phyloP scores from a whole-genome alignment of 2,329 filamentous ascomycete species.

The Fusarium sp. region DNA sequence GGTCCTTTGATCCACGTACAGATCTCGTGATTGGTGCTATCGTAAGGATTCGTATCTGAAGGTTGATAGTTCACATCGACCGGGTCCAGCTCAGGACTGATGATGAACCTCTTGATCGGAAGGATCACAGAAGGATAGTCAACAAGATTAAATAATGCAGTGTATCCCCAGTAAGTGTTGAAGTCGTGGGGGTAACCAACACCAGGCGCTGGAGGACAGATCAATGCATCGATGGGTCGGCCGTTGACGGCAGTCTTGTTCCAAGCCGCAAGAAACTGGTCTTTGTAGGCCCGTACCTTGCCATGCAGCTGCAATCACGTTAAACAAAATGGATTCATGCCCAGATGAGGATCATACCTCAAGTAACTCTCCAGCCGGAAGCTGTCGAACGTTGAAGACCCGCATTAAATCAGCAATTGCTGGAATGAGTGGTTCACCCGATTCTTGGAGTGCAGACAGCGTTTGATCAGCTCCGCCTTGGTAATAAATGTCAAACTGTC shows the following conservation, averaged over 20 bases:
- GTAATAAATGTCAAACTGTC: slow-evolving; percentile 22
- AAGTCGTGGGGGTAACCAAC: slow-evolving; percentile 22
- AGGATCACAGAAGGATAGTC: slow-evolving; percentile 25
- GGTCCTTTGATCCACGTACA: not conserved
- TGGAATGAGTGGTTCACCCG: slow-evolving; percentile 20
- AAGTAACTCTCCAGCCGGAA: not conserved
- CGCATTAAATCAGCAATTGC: slow-evolving; percentile 12
- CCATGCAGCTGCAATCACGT: not conserved
- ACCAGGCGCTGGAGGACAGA: slow-evolving; percentile 15
- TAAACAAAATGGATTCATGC: accelerated
- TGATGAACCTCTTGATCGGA: not conserved
- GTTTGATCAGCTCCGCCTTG: slow-evolving; percentile 2
- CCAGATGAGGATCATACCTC: not conserved
- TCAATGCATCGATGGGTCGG: slow-evolving; percentile 10
- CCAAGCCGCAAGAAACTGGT: slow-evolving; percentile 4
- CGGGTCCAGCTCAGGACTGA: not conserved
- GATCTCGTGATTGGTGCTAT: slow-evolving; percentile 13
- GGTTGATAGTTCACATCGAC: not conserved
- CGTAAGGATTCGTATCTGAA: slow-evolving; percentile 8
- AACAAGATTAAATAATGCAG: slow-evolving; percentile 15
- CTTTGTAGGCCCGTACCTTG: slow-evolving; percentile 1
- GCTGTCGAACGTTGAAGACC: slow-evolving; percentile 4
- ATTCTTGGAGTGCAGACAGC: not conserved
- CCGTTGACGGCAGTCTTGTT: not conserved
- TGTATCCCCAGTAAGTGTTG: slow-evolving; percentile 33